Evolutionary conservation across 352 stramenopile genomes (phyloP), one percentile per base, ranked within the genome.

Genomic region (Phytopythium kandeliae): DNA sequence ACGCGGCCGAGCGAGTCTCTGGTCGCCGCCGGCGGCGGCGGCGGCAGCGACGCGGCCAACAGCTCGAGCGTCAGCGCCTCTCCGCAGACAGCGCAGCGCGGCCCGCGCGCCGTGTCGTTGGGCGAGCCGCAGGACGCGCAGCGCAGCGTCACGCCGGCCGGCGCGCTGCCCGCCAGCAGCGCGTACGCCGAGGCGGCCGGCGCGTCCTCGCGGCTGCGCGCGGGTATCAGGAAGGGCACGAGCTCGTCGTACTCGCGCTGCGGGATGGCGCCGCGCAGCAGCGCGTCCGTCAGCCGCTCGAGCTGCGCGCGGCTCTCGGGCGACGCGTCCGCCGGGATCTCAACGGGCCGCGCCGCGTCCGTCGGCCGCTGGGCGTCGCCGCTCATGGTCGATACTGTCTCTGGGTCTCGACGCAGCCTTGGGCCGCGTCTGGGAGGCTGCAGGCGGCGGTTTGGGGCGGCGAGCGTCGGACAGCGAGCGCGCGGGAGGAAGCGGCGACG

Each of bases 221-320:
- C n/a, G n/a, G n/a, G 54, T 30, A 51, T 37, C 41, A 75, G 15
- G 54, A 75, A 75, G 19, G 63, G 63, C 48, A 65, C 55, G 35
- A 75, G 57, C 35, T 75, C 63, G 44, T 75, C 63, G 48, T 69
- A 75, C 56, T 75, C 66, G 21, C 52, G 63, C 21, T 62, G 63
- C 31, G 60, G 59, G 21, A 75, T 19, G 17, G 55, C 70, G 25
- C 66, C 66, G 28, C 56, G 56, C 24, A 70, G 21, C 12, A 75
- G 43, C 25, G 66, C 67, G 49, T 67, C 54, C 43, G 68, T 72
- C 24, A 75, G 63, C n/a, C 48, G 58, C 45, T 62, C 59, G 24
- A 66, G 60, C 57, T 75, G 66, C 45, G 65, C 51, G 42, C 55
- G 58, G 44, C 50, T 57, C 44, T 67, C 51, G 26, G 46, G 33